phyloP scores from a whole-genome alignment of 306 rosid species.

The Ceratonia siliqua region DNA sequence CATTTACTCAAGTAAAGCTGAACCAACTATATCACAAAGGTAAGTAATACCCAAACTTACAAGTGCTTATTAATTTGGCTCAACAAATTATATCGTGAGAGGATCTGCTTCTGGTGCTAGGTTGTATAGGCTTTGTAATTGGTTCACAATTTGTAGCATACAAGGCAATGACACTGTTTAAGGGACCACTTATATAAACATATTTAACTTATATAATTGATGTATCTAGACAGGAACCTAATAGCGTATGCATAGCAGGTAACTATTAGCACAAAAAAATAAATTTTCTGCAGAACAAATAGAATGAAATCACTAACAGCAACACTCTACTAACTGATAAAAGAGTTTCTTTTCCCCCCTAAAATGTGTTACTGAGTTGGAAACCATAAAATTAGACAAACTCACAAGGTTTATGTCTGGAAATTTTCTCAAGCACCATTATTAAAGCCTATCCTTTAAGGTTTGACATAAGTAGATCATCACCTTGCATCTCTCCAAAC shows the following conservation, averaged over 20 bases:
- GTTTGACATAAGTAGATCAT: conserved; percentile 26
- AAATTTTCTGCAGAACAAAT: background rate
- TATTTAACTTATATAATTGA: background rate
- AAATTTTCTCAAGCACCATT: background rate
- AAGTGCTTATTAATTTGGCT: conserved; percentile 5
- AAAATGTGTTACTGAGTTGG: conserved; percentile 12
- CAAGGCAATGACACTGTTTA: background rate
- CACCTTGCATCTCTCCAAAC: conserved; percentile 96
- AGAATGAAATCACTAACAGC: conserved; percentile 24
- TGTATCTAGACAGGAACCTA: background rate
- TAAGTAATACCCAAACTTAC: background rate
- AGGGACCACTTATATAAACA: background rate
- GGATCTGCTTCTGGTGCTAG: conserved; percentile 18
- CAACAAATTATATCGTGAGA: conserved; percentile 25
- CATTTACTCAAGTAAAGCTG: conserved; percentile 16
- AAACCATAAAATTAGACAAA: conserved; percentile 2
- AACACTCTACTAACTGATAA: conserved; percentile 8
- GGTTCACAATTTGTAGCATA: conserved; percentile 21
- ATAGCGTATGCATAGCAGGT: background rate
- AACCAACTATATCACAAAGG: background rate
- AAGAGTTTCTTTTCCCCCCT: background rate
- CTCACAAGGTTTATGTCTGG: background rate
- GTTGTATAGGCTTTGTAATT: background rate
- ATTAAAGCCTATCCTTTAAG: conserved; percentile 15
- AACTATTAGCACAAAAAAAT: background rate